phyloP scores from a whole-genome alignment of 2,329 filamentous ascomycete species.

The Aspergillus sp. region DNA sequence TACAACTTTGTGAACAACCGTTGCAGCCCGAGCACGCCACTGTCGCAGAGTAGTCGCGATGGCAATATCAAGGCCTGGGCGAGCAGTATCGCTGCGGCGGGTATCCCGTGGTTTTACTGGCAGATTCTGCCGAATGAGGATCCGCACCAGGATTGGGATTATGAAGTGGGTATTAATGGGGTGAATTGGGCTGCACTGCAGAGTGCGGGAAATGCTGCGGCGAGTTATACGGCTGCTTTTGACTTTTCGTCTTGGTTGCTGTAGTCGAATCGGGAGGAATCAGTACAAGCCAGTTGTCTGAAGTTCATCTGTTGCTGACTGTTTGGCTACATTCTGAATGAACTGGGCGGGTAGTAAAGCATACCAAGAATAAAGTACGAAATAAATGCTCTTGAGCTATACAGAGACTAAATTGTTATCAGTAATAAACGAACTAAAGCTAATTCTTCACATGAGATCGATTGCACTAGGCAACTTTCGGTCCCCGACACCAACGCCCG shows the following conservation, averaged over 20 bases:
- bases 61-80: conserved; percentile 28
- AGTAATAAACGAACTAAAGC: too few relatives aligned
- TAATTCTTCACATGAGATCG: too few relatives aligned
- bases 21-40: conserved; percentile 15
- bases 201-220: conserved; percentile 3
- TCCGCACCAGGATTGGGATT: conserved; percentile 30
- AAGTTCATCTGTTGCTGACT: too few relatives aligned
- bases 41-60: conserved; percentile 15
- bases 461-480: too few relatives aligned
- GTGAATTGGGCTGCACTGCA: conserved; percentile 21
- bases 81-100: conserved; percentile 22
- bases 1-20: conserved; percentile 24
- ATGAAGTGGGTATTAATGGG: conserved; percentile 29
- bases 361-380: too few relatives aligned
- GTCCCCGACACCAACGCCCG: too few relatives aligned
- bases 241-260: neutral
- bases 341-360: too few relatives aligned
- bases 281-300: too few relatives aligned
- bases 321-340: too few relatives aligned
- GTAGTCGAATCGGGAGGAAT: too few relatives aligned
- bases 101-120: conserved; percentile 36
- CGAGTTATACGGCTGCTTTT: neutral
- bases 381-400: too few relatives aligned
- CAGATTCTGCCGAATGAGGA: conserved; percentile 32
- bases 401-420: too few relatives aligned